A percentile compares a stretch with the other conserved stretches of the same genome.
Conservation (phyloP, 495 filamentous ascomycete genomes). For the Aspergillus bridgeri region DNA sequence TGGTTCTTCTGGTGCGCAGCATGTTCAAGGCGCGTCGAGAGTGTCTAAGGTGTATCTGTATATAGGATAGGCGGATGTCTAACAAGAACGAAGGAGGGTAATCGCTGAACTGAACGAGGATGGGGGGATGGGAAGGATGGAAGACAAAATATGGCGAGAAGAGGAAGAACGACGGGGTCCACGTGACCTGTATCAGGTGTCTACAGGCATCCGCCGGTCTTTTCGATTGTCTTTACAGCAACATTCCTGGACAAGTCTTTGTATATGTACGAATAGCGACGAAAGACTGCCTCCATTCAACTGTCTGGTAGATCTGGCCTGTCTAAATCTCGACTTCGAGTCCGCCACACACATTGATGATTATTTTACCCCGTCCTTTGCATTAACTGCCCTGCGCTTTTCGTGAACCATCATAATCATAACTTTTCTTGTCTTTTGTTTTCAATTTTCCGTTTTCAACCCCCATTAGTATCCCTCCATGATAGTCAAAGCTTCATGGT, state of each 20-base stretch:
- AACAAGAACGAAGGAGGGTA: neutral
- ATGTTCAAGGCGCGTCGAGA: slow-evolving; percentile 17
- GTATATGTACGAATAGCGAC: neutral
- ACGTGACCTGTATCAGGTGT: neutral
- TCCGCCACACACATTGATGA: neutral
- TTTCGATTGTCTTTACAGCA: neutral
- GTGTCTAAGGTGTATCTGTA: neutral
- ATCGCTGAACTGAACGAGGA: neutral
- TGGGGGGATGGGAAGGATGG: no score
- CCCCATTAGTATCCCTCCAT: neutral
- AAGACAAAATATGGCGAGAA: no score
- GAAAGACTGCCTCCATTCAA: neutral
- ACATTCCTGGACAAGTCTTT: neutral
- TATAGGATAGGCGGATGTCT: neutral
- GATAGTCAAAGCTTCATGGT: neutral
- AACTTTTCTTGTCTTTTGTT: neutral
- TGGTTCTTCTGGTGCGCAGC: slow-evolving; percentile 38
- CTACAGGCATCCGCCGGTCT: neutral
- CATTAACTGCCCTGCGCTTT: neutral
- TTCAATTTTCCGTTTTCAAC: neutral
- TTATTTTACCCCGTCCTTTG: neutral
- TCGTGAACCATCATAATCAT: neutral
- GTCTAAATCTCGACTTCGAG: neutral
- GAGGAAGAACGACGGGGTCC: no score
- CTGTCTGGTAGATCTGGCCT: neutral